Base-by-base conservation (phyloP, 2,329 filamentous ascomycete species). In the Phoma sp. region DNA sequence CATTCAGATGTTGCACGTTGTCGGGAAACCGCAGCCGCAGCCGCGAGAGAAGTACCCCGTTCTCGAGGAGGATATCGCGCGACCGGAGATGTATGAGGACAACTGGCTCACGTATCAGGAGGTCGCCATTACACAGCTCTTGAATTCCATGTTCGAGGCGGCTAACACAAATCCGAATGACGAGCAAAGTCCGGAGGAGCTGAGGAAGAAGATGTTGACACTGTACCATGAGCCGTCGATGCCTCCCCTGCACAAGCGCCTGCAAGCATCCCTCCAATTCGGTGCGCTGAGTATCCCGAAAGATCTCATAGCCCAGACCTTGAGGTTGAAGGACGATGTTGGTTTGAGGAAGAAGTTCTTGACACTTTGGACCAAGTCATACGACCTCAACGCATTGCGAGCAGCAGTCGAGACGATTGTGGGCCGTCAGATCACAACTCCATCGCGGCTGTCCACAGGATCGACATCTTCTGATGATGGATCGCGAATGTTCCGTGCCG, bases 71-170 rank as follows among this genome's bases (percentile, higher is more conserved):
- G 78, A 85, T 59, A 75, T 87, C 21, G 72, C 76, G 2, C 80
- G 81, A 40, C 78, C 84, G n/a, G 78, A 81, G 47, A 76, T 88
- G 59, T 87, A 87, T 66, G 84, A 87, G 62, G 84, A 87, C 38
- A 78, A 81, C 50, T 88, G 85, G 85, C 80, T 88, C 30, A 78
- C 76, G 11, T 81, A 87, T 56, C 85, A 88, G 64, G 85, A 88
- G 64, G 74, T 83, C 18, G 81, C 83, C 30, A 80, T 88, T 37
- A 84, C 84, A 0, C 84, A 87, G 64, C 74, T 87, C 6, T 68
- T 84, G 39, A 88, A 88, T 66, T 75, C 76, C 12, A 72, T 87
- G 40, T 84, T 86, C 60, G 70, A 79, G 29, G 67, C 76, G 4
- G 69, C 74, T 0, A 59, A 40, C 33, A 62, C 57, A 30, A 59